A percentile compares a stretch with the other conserved stretches of the same genome.
Conservation (phyloP, 192 early-diverging fungal genomes). For the Coemansia umbellata region DNA sequence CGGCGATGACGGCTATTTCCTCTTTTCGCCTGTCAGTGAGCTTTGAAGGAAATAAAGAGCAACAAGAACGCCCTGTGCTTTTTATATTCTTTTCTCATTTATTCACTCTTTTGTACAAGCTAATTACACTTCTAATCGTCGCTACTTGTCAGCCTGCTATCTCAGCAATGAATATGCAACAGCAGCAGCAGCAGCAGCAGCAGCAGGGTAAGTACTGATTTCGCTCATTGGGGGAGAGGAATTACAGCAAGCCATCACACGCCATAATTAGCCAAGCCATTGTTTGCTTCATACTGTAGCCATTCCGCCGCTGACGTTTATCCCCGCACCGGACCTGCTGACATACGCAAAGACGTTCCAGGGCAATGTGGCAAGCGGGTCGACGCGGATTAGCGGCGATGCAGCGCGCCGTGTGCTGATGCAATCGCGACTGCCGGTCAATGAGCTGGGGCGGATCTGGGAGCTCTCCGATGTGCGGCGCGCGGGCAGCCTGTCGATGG, state of each 20-base stretch:
- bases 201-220: not conserved
- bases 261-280: too few species aligned
- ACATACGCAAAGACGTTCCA: conserved; percentile 28
- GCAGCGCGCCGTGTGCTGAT: conserved; percentile 53
- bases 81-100: not conserved
- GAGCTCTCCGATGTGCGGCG: conserved; percentile 55
- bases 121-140: too few species aligned
- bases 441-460: conserved; percentile 60
- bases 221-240: not conserved
- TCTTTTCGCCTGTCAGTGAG: too few species aligned
- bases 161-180: not conserved
- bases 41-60: not conserved
- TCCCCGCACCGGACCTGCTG: conserved; percentile 20
- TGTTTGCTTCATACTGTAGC: conserved; percentile 16
- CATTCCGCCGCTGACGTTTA: conserved; percentile 30
- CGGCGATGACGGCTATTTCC: too few species aligned
- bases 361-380: conserved; percentile 4
- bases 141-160: too few species aligned
- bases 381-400: conserved; percentile 48
- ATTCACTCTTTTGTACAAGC: too few species aligned
- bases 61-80: not conserved
- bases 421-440: conserved; percentile 55
- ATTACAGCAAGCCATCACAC: not conserved
- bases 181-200: not conserved
- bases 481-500: conserved; percentile 53